Conservation (phyloP, 2,329 filamentous ascomycete species). For the Coleophoma crateriformis region DNA sequence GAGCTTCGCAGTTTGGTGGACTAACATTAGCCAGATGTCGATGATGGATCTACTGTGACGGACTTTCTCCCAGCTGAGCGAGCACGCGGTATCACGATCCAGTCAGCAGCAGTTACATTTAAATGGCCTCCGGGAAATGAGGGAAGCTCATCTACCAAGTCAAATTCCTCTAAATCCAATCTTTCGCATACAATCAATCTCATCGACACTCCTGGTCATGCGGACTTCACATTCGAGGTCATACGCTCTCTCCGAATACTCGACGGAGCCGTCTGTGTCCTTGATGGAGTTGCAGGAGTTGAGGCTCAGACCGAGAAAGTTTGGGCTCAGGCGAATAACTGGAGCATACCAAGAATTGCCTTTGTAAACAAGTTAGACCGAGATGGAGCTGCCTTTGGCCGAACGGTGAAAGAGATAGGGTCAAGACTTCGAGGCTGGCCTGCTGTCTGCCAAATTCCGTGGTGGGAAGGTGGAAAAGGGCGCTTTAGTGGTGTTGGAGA, state of each 20-base stretch:
- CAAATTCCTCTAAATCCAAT: constrained; percentile 41
- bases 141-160: constrained; percentile 17
- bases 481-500: constrained; percentile 81
- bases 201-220: constrained; percentile 94
- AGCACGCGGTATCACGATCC: constrained; percentile 91
- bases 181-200: constrained; percentile 72
- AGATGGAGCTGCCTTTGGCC: constrained; percentile 74
- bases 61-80: constrained; percentile 94
- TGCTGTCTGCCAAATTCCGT: constrained; percentile 89
- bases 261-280: constrained; percentile 86
- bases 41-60: constrained; percentile 93
- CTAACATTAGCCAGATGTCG: constrained; percentile 58
- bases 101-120: constrained; percentile 94
- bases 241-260: constrained; percentile 82
- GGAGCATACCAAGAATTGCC: constrained; percentile 75
- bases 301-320: constrained; percentile 97
- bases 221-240: constrained; percentile 96
- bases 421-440: constrained; percentile 77
- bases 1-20: not conserved
- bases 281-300: constrained; percentile 88
- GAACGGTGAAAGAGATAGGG: constrained; percentile 81
- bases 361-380: constrained; percentile 85
- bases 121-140: constrained; percentile 66
- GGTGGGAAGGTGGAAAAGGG: constrained; percentile 74
- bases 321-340: constrained; percentile 84